Base-by-base conservation (phyloP, 345 rosid species). In the Schrenkiella parvula region DNA sequence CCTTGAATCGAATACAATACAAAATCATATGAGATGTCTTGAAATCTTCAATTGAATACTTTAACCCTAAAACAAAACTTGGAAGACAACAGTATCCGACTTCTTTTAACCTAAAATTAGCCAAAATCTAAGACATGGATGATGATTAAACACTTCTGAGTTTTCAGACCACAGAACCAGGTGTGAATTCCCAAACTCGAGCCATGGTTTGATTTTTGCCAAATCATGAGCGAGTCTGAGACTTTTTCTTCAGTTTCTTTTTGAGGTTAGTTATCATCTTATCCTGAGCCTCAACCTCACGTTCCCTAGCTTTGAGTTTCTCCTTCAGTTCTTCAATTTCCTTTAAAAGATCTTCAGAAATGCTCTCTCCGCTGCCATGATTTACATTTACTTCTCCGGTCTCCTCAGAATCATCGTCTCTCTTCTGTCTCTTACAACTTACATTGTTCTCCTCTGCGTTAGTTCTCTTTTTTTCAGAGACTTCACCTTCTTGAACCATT, bases 241-340 rank as follows among this genome's bases (percentile, higher is more conserved):
- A 44, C 70, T n/a, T 26, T 52, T 59, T 64, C 72, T 12, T 68
- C 22, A 77, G 43, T 54, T 84, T 71, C 78, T 46, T 35, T 57
- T 64, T 77, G 23, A 85, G 88, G n/a, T 70, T 44, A 3, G 55
- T 50, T 41, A 88, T 82, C 13, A 78, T 85, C 86, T 78, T 82
- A 66, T 85, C 85, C 80, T 74, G 86, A 15, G 52, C 32, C 18
- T 51, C 14, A 19, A 87, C 52, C 73, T 80, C 74, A 47, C 71
- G 43, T 28, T 82, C 89, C 70, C 54, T 52, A 8, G 70, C 19
- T 58, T 57, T 82, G 61, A 90, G 72, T 67, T 85, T 77, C 73
- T 74, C 23, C 67, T 58, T 38, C 44, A 75, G 32, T 57, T 38
- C 35, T 61, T 63, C 79, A 50, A 62, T 74, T 72, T 64, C 60